Evolutionary conservation across 2,329 filamentous ascomycete species (phyloP), one percentile per base, ranked within the genome.

Genomic region (Stemphylium beticola): DNA sequence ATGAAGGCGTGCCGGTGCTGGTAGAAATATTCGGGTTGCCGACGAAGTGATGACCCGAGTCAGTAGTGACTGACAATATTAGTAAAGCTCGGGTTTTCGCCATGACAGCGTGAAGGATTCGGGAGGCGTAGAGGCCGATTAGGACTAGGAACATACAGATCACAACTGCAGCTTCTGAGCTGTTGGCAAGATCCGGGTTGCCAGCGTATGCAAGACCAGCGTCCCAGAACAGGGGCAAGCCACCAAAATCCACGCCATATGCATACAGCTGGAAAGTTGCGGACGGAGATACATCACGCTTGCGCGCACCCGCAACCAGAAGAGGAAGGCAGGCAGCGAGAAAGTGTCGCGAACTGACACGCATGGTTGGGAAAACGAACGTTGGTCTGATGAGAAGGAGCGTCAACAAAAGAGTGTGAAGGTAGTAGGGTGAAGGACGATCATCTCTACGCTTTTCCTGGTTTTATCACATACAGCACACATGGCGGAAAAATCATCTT

Each of bases 181-280:
- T 49, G 15, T 49, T 43, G 32, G 22, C 7, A 37, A 26, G 31
- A 18, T 3, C n/a, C 12, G 38, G 20, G 1, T 49, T 9, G 3
- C 47, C 47, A 36, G 40, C 4, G 9, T 49, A 49, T 18, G 47
- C 47, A 17, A 49, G 31, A 14, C 63, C 59, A n/a, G 55, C 53
- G 8, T 44, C 50, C 45, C 55, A 58, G 44, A 64, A 61, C 22
- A 66, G 12, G 7, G 57, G 45, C 12, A 59, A 49, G 7, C 63
- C 63, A 20, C 63, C 61, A 10, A 64, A 33, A 11, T 37, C 31
- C 2, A 50, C 32, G 10, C 57, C 50, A 39, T 66, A 66, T n/a
- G 49, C 63, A 22, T 53, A 66, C 3, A 66, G 48, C 37, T 59
- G 45, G 39, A 64, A 64, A 0, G 40, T 26, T 9, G 47, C 9